These are phyloP conservation scores for Euphorbia peplus DNA, from an alignment of 345 rosid species.

Conservation along the genomic window DNA sequence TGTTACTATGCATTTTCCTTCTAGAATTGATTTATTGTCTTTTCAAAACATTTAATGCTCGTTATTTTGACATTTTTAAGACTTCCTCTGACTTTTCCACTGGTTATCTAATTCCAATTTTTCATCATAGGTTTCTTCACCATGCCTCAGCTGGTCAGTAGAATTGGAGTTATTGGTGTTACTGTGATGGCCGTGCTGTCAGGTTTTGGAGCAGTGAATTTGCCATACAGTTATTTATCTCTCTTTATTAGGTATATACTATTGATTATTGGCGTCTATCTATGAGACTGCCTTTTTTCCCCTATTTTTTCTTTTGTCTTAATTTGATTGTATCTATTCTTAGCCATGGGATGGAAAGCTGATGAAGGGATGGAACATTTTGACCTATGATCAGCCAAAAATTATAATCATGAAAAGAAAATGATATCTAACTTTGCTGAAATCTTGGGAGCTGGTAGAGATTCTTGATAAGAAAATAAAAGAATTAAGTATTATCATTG, in stretches of 20 bases:
- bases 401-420: background rate
- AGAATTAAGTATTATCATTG: background rate
- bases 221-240: constrained; percentile 95
- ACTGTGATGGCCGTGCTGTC: constrained; percentile 96
- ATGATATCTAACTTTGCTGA: background rate
- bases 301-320: background rate
- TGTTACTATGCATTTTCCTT: background rate
- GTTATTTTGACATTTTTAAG: background rate
- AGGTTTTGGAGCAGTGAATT: constrained; percentile 97
- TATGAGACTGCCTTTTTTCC: background rate
- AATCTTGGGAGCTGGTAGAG: background rate
- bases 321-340: background rate
- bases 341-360: background rate
- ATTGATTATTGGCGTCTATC: background rate
- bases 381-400: background rate
- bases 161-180: constrained; percentile 97
- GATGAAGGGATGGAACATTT: background rate
- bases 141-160: constrained; percentile 91
- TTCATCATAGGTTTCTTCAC: constrained; percentile 77
- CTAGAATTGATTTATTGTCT: background rate
- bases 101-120: constrained; percentile 13
- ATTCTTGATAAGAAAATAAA: background rate
- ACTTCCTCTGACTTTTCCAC: background rate
- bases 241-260: constrained; percentile 76
- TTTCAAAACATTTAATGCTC: background rate